phyloP scores from a whole-genome alignment of 768 basidiomycete genomes.

The Pleurotus ostreatus region DNA sequence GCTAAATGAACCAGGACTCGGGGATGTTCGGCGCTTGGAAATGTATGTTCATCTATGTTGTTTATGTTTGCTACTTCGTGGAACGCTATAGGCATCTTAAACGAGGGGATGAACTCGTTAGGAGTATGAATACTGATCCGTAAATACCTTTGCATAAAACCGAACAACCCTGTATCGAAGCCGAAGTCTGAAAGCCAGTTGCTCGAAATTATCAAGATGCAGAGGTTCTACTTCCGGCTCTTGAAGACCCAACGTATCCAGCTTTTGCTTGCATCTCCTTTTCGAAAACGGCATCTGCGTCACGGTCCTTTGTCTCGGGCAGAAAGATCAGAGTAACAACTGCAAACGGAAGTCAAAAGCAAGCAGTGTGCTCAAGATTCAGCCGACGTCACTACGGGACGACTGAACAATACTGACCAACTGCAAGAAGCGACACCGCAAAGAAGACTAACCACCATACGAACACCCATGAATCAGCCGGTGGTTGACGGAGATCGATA shows the following conservation, averaged over 20 bases:
- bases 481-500: background rate
- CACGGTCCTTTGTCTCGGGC: slow-evolving; percentile 1
- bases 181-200: no score
- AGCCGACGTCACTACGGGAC: background rate
- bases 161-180: no score
- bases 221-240: no score
- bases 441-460: slow-evolving; percentile 51
- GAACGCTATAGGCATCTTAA: no score
- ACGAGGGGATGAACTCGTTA: no score
- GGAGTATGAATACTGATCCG: no score
- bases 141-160: no score
- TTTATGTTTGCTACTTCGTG: no score
- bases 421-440: slow-evolving; percentile 56
- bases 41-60: slow-evolving; percentile 25
- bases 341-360: background rate
- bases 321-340: background rate
- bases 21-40: no score
- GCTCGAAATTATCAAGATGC: no score
- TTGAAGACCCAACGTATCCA: background rate
- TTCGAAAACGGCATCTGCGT: slow-evolving; percentile 1
- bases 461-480: no score
- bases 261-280: background rate
- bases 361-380: background rate
- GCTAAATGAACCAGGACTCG: no score
- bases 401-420: slow-evolving; percentile 16